Evolutionary conservation across 352 stramenopile genomes (phyloP), one percentile per base, ranked within the genome.

Genomic region (Phytophthora agathidicida): DNA sequence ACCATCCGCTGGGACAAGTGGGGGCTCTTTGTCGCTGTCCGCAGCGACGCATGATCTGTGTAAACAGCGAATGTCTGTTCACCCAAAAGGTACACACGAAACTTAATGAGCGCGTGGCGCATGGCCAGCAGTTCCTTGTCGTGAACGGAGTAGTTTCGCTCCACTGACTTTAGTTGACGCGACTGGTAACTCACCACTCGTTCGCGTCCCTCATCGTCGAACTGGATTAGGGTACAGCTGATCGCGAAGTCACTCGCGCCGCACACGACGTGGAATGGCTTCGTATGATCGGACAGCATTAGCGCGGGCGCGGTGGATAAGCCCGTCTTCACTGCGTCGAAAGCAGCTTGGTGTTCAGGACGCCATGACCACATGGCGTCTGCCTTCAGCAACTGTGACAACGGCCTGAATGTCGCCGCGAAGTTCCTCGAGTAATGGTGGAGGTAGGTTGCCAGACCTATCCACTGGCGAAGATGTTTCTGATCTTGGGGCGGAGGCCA

Each of bases 81-180:
- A 7, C 65, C 55, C 9, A 79, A 30, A 0, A 75, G 27, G 22
- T 75, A 56, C 0, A 75, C 55, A 3, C 55, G 22, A 24, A 78
- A 73, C n/a, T n/a, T n/a, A n/a, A n/a, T n/a, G n/a, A n/a, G n/a
- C n/a, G n/a, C n/a, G n/a, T n/a, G n/a, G n/a, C n/a, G n/a, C n/a
- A n/a, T n/a, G n/a, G n/a, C n/a, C n/a, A n/a, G n/a, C n/a, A n/a
- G n/a, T n/a, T n/a, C n/a, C n/a, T n/a, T n/a, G n/a, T n/a, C n/a
- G n/a, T n/a, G n/a, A n/a, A n/a, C n/a, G n/a, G n/a, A n/a, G n/a
- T n/a, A n/a, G n/a, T n/a, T n/a, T n/a, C n/a, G n/a, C n/a, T n/a
- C n/a, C n/a, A n/a, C n/a, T n/a, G n/a, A n/a, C 41, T 78, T 78
- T 5, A 73, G 31, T 13, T 73, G 61, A 0, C 60, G 51, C 2